Percentiles rank a stretch among this genome's conserved stretches.
phyloP scores from a whole-genome alignment of 2,329 filamentous ascomycete species.

The Thielaviopsis ethacetica region DNA sequence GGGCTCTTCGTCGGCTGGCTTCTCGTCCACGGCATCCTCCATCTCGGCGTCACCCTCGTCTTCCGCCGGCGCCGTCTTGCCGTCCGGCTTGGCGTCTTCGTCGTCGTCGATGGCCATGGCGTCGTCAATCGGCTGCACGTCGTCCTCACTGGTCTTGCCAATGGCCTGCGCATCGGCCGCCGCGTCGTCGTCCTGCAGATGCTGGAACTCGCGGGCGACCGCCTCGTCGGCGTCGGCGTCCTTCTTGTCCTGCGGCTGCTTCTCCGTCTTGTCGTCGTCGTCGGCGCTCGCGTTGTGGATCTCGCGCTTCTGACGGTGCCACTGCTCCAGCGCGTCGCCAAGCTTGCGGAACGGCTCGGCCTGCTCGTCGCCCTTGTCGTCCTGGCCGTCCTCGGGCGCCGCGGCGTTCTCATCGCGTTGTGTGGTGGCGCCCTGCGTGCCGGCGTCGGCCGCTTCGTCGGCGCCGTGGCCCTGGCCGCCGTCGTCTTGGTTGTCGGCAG shows the following conservation, averaged over 20 bases:
- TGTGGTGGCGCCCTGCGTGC: conserved; percentile 43
- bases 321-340: conserved; percentile 80
- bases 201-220: conserved; percentile 75
- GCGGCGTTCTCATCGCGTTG: conserved; percentile 28
- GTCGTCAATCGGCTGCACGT: conserved; percentile 72
- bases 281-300: conserved; percentile 39
- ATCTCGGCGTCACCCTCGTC: conserved; percentile 32
- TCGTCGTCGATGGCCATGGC: conserved; percentile 71
- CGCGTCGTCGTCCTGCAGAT: conserved; percentile 69
- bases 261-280: conserved; percentile 28
- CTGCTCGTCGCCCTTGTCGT: conserved; percentile 28
- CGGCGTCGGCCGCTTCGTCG: conserved; percentile 44
- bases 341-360: conserved; percentile 81
- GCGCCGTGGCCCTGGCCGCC: conserved; percentile 49
- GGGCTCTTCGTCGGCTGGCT: conserved; percentile 21
- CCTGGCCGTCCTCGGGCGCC: conserved; percentile 25
- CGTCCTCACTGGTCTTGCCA: conserved; percentile 74
- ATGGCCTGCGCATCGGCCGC: conserved; percentile 81
- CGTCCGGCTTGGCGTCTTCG: conserved; percentile 33
- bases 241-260: conserved; percentile 30
- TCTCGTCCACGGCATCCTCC: conserved; percentile 21
- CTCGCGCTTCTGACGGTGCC: conserved; percentile 76
- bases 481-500: conserved; percentile 47
- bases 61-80: conserved; percentile 34
- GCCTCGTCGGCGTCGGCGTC: conserved; percentile 35